A percentile compares a stretch with the other conserved stretches of the same genome.
Conservation (phyloP, 495 filamentous ascomycete genomes). For the Beverwykella pulmonaria region DNA sequence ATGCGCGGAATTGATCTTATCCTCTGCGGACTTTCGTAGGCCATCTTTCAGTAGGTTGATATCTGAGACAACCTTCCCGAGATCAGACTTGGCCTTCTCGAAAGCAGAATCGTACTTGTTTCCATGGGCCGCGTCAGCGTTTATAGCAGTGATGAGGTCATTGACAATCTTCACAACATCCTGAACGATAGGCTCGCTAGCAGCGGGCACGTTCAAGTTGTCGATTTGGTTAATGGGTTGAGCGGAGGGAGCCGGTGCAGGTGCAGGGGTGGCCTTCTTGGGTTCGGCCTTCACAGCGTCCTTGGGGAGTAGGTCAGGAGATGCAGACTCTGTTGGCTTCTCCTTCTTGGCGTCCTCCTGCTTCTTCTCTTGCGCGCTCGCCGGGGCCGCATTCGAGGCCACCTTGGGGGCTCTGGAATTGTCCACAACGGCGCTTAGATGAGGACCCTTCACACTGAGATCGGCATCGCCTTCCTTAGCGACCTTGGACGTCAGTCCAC, state of each 20-base stretch:
- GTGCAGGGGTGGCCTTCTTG: slow-evolving; percentile 31
- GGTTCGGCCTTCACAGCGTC: slow-evolving; percentile 23
- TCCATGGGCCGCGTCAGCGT: slow-evolving; percentile 70
- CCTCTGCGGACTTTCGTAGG: slow-evolving; percentile 70
- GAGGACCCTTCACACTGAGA: slow-evolving; percentile 39
- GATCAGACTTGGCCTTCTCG: slow-evolving; percentile 77
- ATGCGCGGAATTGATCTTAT: slow-evolving; percentile 70
- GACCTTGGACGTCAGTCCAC: slow-evolving; percentile 82
- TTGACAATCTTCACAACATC: slow-evolving; percentile 95
- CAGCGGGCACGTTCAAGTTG: slow-evolving; percentile 68
- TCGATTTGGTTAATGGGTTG: slow-evolving; percentile 67
- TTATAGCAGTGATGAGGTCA: slow-evolving; percentile 89
- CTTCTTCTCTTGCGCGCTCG: slow-evolving; percentile 29
- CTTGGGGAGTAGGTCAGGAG: slow-evolving; percentile 43
- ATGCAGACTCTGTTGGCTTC: slow-evolving; percentile 30
- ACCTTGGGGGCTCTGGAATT: slow-evolving; percentile 23
- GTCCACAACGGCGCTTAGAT: slow-evolving; percentile 43
- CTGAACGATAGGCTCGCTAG: slow-evolving; percentile 83
- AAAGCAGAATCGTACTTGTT: slow-evolving; percentile 75
- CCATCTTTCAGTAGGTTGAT: slow-evolving; percentile 70
- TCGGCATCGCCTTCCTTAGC: slow-evolving; percentile 54
- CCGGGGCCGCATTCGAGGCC: slow-evolving; percentile 5
- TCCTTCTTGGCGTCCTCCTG: slow-evolving; percentile 37
- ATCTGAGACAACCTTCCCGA: slow-evolving; percentile 73
- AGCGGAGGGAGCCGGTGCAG: slow-evolving; percentile 34